Base-by-base conservation (phyloP, 2,329 filamentous ascomycete genomes). In the Albophoma yamanashiensis region DNA sequence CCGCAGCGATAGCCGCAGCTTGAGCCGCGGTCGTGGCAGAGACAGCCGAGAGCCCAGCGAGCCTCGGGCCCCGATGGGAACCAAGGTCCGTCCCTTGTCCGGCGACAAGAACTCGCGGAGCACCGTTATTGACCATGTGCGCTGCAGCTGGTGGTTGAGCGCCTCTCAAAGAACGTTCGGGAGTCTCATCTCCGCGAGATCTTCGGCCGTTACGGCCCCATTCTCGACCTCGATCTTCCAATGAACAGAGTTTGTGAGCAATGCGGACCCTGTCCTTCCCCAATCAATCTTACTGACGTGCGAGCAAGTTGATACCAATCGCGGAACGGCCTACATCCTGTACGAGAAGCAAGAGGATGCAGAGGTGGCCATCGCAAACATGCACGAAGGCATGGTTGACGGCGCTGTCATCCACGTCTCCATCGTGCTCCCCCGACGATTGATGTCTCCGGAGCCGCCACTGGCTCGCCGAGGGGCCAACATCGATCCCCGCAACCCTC, bases 341-440 rank as follows among this genome's bases (percentile, higher is more conserved):
- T 99, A 89, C 74, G 79, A 85, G 59, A 81, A 88, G 65, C 84
- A 92, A 64, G 79, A 83, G 57, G 89, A 93, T 64, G 93, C 94
- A 31, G 91, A 97, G 74, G 81, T 86, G 17, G 94, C 94, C 36
- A 95, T 97, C 67, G 86, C 92, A 22, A 90, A 96, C 71, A 97
- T 99, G 94, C 94, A 99, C 74, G 94, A 99, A 76, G 91, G 90
- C n/a, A 90, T 96, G 70, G 77, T 96, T 36, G 92, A 97, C 73
- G 92, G 92, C 58, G 85, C 87, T 27, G 80, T 86, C 45, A 87
- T 97, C 69, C 89, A 88, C 68, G 92, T 97, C 56, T 94, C 90
- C 53, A 94, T 97, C 65, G 91, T 96, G 34, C 79, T 96, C 42
- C 91, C 91, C 0, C 85, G 89, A 57, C 86, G 89, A 68, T 91